phyloP scores from a whole-genome alignment of 768 basidiomycete genomes.

The Pholiota conissans region DNA sequence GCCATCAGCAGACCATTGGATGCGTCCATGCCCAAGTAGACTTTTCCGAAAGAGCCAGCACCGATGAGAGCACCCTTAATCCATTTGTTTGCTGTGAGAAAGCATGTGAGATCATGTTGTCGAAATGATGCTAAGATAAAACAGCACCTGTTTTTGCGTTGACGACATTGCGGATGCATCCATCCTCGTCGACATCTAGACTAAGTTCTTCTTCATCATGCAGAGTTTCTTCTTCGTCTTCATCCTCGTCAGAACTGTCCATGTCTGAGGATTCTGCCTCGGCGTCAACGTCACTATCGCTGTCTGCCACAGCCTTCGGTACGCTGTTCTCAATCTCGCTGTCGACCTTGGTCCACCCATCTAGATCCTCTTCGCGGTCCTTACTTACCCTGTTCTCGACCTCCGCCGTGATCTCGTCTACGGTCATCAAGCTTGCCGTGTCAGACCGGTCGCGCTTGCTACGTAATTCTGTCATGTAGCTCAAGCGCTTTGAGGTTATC shows the following conservation, averaged over 20 bases:
- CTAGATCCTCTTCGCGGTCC: conserved; percentile 45
- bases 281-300: conserved; percentile 28
- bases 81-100: conserved; percentile 80
- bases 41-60: conserved; percentile 92
- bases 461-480: conserved; percentile 79
- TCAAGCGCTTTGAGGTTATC: conserved; percentile 65
- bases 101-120: not conserved
- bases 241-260: conserved; percentile 39
- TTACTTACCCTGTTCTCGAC: conserved; percentile 74
- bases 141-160: conserved; percentile 29
- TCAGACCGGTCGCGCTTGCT: conserved; percentile 85
- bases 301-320: conserved; percentile 31
- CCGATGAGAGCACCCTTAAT: conserved; percentile 96
- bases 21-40: conserved; percentile 95
- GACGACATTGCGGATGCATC: conserved; percentile 30
- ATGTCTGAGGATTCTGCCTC: conserved; percentile 35
- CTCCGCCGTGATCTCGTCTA: conserved; percentile 97
- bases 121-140: no score
- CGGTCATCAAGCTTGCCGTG: conserved; percentile 89
- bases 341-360: conserved; percentile 79
- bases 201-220: conserved; percentile 43
- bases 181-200: conserved; percentile 40
- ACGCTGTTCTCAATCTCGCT: conserved; percentile 39
- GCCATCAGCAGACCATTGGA: conserved; percentile 91
- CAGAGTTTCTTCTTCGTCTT: conserved; percentile 35